Conservation (phyloP, 371 early-diverging fungal genomes). For the Polyrhizophydium stewartii region DNA sequence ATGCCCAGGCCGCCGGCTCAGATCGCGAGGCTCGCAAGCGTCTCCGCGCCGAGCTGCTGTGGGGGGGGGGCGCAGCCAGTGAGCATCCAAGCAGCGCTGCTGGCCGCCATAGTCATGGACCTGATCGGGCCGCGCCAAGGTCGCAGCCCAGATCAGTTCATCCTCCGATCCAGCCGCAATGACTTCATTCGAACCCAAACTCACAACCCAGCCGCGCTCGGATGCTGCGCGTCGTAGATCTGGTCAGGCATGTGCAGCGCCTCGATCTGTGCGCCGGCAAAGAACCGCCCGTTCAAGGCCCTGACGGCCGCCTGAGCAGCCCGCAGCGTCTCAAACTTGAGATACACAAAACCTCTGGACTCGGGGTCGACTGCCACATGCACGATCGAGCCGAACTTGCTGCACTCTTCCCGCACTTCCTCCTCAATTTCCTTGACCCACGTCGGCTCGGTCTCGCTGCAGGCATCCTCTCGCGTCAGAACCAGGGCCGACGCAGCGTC, state of each 20-base stretch:
- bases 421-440: conserved; percentile 87
- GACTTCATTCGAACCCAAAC: too few relatives aligned
- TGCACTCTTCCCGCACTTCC: conserved; percentile 81
- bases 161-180: too few relatives aligned
- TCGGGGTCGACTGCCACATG: conserved; percentile 70
- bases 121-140: too few relatives aligned
- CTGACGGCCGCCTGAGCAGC: conserved; percentile 64
- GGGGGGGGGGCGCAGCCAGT: too few relatives aligned
- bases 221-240: not conserved
- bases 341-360: conserved; percentile 74
- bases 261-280: conserved; percentile 26
- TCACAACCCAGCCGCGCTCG: not conserved
- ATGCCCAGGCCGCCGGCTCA: too few relatives aligned
- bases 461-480: not conserved
- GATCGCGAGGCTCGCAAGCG: too few relatives aligned
- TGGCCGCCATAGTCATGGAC: too few relatives aligned
- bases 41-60: too few relatives aligned
- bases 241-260: not conserved
- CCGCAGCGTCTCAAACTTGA: conserved; percentile 69
- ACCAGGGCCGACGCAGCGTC: not conserved
- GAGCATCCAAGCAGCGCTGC: too few relatives aligned
- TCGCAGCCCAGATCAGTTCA: too few relatives aligned
- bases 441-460: conserved; percentile 76
- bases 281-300: conserved; percentile 42
- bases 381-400: conserved; percentile 70